phyloP scores from a whole-genome alignment of 2,329 filamentous ascomycete species.

The Podosphaera leucotricha region DNA sequence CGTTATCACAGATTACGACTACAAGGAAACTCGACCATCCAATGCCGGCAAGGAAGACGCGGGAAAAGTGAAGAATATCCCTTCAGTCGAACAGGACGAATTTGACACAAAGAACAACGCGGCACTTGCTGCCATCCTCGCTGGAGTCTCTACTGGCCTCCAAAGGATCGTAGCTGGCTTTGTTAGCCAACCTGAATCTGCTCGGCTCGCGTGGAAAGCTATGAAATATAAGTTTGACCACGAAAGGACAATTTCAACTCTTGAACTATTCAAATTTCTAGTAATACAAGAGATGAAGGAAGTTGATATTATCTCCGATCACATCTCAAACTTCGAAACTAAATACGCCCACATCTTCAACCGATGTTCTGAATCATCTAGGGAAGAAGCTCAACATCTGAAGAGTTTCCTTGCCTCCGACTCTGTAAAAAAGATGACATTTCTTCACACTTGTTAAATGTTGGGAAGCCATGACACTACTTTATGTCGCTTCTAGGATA shows the following conservation, averaged over 20 bases:
- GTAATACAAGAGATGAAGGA: neutral
- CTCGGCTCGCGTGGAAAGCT: neutral
- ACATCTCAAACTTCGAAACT: conserved; percentile 1
- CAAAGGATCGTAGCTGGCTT: conserved; percentile 1
- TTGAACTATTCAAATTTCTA: conserved; percentile 1
- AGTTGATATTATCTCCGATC: neutral
- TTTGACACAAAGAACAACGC: neutral
- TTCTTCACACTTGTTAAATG: conserved; percentile 1
- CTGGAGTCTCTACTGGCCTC: neutral
- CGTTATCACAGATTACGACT: neutral
- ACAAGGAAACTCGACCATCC: neutral
- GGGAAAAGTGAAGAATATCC: neutral
- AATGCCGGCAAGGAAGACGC: neutral
- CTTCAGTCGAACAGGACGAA: neutral
- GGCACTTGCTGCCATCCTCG: conserved; percentile 1
- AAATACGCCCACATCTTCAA: neutral
- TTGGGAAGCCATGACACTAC: too few species aligned
- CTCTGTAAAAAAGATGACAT: conserved; percentile 1
- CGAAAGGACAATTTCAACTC: conserved; percentile 1
- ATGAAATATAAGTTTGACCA: conserved; percentile 1
- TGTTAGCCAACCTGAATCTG: conserved; percentile 1
- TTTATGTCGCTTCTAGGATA: too few species aligned
- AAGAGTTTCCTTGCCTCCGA: neutral
- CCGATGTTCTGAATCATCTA: conserved; percentile 1
- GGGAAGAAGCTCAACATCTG: neutral